Conservation (phyloP, 192 early-diverging fungal species). For the Backusella luteola region DNA sequence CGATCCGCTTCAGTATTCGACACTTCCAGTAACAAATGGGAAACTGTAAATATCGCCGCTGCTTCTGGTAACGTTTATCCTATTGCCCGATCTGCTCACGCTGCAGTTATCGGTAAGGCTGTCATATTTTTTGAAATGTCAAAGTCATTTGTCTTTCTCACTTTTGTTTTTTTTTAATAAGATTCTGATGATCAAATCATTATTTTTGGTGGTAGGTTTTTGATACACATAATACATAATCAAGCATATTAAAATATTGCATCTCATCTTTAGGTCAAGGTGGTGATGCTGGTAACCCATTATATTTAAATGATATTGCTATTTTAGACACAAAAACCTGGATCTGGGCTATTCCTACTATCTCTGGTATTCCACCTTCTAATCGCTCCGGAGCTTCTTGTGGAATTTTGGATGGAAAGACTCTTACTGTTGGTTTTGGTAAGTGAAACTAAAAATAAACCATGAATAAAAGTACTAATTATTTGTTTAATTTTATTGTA, state of each 20-base stretch:
- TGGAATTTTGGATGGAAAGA: constrained; percentile 21
- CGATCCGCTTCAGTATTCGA: constrained; percentile 15
- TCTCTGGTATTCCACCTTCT: constrained; percentile 24
- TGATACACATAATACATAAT: neutral
- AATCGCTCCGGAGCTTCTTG: constrained; percentile 24
- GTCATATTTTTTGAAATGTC: neutral
- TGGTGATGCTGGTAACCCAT: neutral
- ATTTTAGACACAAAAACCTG: constrained; percentile 29
- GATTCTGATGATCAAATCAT: constrained; percentile 26
- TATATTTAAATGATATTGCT: constrained; percentile 11
- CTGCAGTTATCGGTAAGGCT: constrained; percentile 26
- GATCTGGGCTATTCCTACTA: constrained; percentile 22
- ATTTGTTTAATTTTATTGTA: neutral
- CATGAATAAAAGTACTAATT: neutral
- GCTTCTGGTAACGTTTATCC: neutral
- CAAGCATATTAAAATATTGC: neutral
- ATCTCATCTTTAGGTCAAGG: constrained; percentile 10
- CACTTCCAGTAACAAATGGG: constrained; percentile 20
- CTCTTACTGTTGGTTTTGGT: constrained; percentile 32
- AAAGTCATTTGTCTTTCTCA: neutral
- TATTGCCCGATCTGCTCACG: constrained; percentile 17
- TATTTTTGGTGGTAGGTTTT: constrained; percentile 32
- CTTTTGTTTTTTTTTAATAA: neutral
- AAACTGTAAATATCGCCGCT: neutral
- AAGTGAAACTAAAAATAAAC: constrained; percentile 3